Base-by-base conservation (phyloP, 1,284 basidiomycete genomes). In the Marasmius sp. region DNA sequence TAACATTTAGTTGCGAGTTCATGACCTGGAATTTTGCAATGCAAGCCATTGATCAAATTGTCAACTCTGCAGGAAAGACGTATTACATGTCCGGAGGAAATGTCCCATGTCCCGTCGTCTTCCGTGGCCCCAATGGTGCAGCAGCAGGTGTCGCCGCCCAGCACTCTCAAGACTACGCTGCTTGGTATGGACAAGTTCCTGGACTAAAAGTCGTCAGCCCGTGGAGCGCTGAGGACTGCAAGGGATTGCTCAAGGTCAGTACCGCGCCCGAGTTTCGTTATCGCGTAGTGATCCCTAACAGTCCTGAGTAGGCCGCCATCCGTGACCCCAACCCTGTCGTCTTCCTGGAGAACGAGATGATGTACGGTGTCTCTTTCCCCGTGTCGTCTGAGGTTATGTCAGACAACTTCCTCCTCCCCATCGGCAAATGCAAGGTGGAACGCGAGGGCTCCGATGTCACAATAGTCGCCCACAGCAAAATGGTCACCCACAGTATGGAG, bases 61-160 rank as follows among this genome's bases (percentile, higher is more conserved):
- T 99, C 79, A 99, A 99, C 88, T 98, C 96, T n/a, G 97, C 93
- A 64, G 97, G 94, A 69, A 99, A 99, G 85, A 99, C 97, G 11
- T 95, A 98, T 81, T 99, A 99, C 88, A 99, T 99, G 97, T 98
- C 96, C 51, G 97, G 96, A 65, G 97, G 97, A 68, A 97, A 95
- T 73, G 94, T 97, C 22, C 93, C 94, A 12, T 98, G 97, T 82
- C 95, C 97, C 36, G 92, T 99, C 68, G 95, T 98, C 62, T 99
- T 99, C 91, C 95, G 97, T 81, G 97, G 97, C 63, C 97, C 97
- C 65, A 99, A 99, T 78, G 97, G 97, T 77, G 97, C 97, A 61
- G 97, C 97, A 59, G 81, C 95, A 62, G 97, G 97, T 85, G 97
- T 99, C 60, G 97, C 72, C 57, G 97, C 97, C 45, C 92, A 94